phyloP scores from a whole-genome alignment of 2,329 filamentous ascomycete genomes.

The Cadophora sp. region DNA sequence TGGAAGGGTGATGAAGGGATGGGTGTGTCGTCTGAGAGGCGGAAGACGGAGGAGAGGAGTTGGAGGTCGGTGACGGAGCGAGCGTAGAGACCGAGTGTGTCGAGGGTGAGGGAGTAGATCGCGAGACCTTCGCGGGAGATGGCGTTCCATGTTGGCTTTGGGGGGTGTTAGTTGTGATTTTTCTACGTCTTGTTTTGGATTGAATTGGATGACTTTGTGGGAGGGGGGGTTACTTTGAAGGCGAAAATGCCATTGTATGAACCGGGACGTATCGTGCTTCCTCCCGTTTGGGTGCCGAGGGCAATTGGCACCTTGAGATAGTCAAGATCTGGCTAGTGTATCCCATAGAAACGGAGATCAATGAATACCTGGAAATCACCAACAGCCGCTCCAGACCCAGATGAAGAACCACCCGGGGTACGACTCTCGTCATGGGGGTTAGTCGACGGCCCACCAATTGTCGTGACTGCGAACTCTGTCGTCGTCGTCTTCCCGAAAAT shows the following conservation, averaged over 20 bases:
- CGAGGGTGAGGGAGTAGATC: conserved; percentile 63
- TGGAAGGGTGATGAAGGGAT: conserved; percentile 38
- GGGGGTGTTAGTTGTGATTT: not conserved
- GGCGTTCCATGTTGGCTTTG: conserved; percentile 64
- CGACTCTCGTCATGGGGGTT: conserved; percentile 61
- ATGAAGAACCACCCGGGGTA: conserved; percentile 72
- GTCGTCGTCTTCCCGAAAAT: conserved; percentile 67
- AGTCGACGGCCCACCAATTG: conserved; percentile 57
- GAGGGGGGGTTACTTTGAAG: conserved; percentile 54
- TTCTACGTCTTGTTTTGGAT: not conserved
- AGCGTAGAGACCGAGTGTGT: conserved; percentile 68
- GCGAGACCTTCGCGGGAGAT: conserved; percentile 68
- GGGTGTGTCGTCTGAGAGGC: conserved; percentile 57
- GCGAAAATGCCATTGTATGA: conserved; percentile 71
- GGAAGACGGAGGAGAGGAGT: conserved; percentile 60
- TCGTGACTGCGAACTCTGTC: conserved; percentile 68
- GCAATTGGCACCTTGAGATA: conserved; percentile 53
- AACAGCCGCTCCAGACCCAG: conserved; percentile 70
- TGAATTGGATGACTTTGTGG: not conserved
- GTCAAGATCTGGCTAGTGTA: not conserved
- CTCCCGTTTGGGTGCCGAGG: conserved; percentile 71
- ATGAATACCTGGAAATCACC: conserved; percentile 63
- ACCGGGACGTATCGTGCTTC: conserved; percentile 67
- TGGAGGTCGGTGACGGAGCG: conserved; percentile 64
- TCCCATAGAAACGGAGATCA: not conserved